phyloP scores from a whole-genome alignment of 2,329 filamentous ascomycete genomes.

The Pestalotiopsis sp. region DNA sequence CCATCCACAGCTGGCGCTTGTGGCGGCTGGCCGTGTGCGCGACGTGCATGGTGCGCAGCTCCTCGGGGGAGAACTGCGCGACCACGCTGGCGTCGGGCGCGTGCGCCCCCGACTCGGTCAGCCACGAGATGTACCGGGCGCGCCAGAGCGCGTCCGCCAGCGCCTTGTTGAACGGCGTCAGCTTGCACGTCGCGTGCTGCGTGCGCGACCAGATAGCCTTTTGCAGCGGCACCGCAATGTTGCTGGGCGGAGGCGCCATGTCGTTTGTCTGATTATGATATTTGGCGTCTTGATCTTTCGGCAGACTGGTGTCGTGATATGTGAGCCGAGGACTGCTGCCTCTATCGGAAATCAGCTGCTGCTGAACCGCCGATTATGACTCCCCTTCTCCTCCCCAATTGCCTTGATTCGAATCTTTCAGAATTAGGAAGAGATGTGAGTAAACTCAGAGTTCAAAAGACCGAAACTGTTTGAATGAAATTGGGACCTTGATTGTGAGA shows the following conservation, averaged over 20 bases:
- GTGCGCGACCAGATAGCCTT: background rate
- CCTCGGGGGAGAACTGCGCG: constrained; percentile 1
- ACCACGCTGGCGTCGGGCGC: constrained; percentile 3
- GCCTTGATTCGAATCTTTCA: background rate
- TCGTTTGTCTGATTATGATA: too few species aligned
- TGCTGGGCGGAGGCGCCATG: background rate
- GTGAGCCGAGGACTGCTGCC: too few species aligned
- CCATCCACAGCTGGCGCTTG: constrained; percentile 8
- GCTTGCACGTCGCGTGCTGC: background rate
- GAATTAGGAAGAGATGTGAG: background rate
- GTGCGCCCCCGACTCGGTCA: background rate
- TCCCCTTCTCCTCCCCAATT: background rate
- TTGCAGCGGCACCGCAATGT: background rate
- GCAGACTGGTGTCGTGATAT: too few species aligned
- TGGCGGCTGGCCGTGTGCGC: background rate
- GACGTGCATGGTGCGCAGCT: constrained; percentile 3
- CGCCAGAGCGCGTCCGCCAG: constrained; percentile 3
- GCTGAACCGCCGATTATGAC: background rate
- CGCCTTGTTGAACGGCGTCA: background rate
- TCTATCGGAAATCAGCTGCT: background rate
- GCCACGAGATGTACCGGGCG: constrained; percentile 2
- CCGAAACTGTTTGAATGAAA: background rate
- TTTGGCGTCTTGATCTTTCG: too few species aligned
- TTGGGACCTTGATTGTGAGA: background rate
- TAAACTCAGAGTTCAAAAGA: background rate